Evolutionary conservation across 2,329 filamentous ascomycete species (phyloP).

Genomic region (Chalara sp.): DNA sequence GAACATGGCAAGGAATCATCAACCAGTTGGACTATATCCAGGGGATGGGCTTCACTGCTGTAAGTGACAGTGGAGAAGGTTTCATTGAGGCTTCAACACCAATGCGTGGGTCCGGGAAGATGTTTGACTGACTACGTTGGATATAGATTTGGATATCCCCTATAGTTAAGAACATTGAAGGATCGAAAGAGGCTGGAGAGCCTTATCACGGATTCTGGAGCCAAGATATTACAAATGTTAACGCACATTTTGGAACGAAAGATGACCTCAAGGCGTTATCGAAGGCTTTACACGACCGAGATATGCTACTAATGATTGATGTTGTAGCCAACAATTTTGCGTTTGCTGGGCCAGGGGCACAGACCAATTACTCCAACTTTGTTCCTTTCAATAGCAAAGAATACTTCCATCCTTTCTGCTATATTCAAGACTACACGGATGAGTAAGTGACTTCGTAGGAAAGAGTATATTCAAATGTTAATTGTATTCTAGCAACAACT

Average conservation of each 20-base stretch:
- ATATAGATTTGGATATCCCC: conserved; percentile 37
- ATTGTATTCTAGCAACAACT: no score
- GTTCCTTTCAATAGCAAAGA: conserved; percentile 31
- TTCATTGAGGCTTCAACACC: no score
- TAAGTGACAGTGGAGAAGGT: conserved; percentile 7
- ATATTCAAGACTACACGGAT: background rate
- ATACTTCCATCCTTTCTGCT: background rate
- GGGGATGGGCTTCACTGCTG: conserved; percentile 29
- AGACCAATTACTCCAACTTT: conserved; percentile 31
- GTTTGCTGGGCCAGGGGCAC: conserved; percentile 22
- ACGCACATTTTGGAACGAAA: conserved; percentile 40
- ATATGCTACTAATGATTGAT: conserved; percentile 47
- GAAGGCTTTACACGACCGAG: conserved; percentile 35
- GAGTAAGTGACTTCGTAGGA: background rate
- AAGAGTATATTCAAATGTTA: no score
- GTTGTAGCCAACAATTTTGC: conserved; percentile 44
- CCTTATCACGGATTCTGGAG: conserved; percentile 41
- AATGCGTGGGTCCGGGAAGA: no score
- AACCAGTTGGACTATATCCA: conserved; percentile 36
- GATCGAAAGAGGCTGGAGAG: conserved; percentile 29
- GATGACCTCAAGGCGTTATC: conserved; percentile 40
- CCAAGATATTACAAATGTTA: conserved; percentile 39
- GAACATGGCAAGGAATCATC: conserved; percentile 35
- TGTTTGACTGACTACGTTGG: no score
- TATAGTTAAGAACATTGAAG: conserved; percentile 31